These are phyloP conservation scores for Balakata baccata DNA, from an alignment of 345 rosid genomes.

Conservation along the genomic window DNA sequence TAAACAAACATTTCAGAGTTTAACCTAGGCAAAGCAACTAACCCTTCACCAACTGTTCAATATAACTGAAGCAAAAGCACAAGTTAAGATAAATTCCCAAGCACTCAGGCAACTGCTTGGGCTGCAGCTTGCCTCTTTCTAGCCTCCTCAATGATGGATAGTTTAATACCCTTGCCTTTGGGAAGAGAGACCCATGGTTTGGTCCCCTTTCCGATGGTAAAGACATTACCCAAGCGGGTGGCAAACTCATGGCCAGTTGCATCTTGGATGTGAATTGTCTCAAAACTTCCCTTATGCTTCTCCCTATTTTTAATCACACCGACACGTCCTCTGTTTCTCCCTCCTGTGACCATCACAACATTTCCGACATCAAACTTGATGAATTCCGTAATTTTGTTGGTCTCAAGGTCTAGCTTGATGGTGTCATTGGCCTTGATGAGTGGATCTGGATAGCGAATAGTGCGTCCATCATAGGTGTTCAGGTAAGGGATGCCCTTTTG, in stretches of 20 bases:
- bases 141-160: conserved; percentile 8
- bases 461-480: conserved; percentile 5
- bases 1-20: neutral
- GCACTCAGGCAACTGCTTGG: neutral
- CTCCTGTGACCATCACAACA: conserved; percentile 13
- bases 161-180: conserved; percentile 6
- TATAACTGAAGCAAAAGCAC: neutral
- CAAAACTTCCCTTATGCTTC: conserved; percentile 11
- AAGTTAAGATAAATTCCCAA: neutral
- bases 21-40: neutral
- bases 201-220: conserved; percentile 7
- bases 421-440: conserved; percentile 9
- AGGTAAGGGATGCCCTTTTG: conserved; percentile 11
- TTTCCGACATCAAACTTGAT: conserved; percentile 8
- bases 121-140: conserved; percentile 11
- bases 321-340: conserved; percentile 9
- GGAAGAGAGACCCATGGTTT: conserved; percentile 11
- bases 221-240: conserved; percentile 1
- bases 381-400: conserved; percentile 6
- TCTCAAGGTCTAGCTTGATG: conserved; percentile 7
- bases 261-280: conserved; percentile 7
- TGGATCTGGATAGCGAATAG: conserved; percentile 5
- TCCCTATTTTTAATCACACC: conserved; percentile 5
- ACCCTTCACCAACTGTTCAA: neutral
- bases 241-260: conserved; percentile 7